Percentiles rank a stretch among this genome's conserved stretches.
phyloP scores from a whole-genome alignment of 345 rosid genomes.

The Murraya paniculata region DNA sequence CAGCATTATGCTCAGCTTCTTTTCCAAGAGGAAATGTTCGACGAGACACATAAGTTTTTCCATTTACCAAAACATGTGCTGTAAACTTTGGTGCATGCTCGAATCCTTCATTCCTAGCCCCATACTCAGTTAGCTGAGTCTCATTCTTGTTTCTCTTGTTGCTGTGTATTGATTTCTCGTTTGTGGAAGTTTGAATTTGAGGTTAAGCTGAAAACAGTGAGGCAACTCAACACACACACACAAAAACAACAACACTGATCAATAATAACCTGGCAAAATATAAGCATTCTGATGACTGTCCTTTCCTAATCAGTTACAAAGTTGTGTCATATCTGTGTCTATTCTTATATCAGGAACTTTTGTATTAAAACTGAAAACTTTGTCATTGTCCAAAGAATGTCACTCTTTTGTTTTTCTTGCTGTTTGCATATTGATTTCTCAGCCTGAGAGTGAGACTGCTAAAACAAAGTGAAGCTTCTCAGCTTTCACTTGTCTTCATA shows the following conservation, averaged over 20 bases:
- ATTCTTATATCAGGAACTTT: not conserved
- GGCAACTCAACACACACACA: not conserved
- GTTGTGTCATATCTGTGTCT: not conserved
- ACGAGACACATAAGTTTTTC: not conserved
- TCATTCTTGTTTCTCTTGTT: not conserved
- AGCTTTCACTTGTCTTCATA: not conserved
- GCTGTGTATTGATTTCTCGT: not conserved
- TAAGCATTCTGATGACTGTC: not conserved
- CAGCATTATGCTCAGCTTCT: conserved; percentile 30
- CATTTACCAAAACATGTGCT: conserved; percentile 15
- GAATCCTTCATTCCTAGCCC: conserved; percentile 23
- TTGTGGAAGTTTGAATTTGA: not conserved
- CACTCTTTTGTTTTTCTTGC: not conserved
- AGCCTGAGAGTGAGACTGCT: not conserved
- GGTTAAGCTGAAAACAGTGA: not conserved
- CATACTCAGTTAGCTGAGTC: conserved; percentile 5
- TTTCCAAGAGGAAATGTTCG: conserved; percentile 11
- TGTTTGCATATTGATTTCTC: not conserved
- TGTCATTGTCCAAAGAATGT: not conserved
- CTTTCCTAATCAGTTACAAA: not conserved
- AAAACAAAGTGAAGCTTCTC: not conserved
- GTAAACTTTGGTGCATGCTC: conserved; percentile 27
- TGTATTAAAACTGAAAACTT: not conserved
- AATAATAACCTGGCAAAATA: not conserved
- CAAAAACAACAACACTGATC: not conserved